phyloP scores from a whole-genome alignment of 257 asterid species.

The Nicotiana obtusifolia region DNA sequence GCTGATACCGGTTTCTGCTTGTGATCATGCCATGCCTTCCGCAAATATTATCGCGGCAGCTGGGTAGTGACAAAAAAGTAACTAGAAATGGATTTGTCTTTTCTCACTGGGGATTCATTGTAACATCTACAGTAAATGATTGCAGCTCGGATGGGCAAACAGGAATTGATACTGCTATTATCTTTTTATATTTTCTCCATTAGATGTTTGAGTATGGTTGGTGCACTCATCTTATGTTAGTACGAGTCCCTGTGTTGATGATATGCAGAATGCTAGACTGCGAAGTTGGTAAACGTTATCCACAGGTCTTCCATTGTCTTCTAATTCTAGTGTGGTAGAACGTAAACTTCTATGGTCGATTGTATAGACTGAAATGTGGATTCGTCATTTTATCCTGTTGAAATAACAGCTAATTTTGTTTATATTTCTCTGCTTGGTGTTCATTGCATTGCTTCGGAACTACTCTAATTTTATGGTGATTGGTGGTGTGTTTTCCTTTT shows the following conservation, averaged over 20 bases:
- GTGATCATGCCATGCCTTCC: constrained; percentile 15
- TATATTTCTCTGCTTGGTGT: background rate
- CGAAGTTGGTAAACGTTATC: background rate
- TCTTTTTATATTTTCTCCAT: constrained; percentile 7
- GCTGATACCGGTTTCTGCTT: constrained; percentile 10
- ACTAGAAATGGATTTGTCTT: constrained; percentile 7
- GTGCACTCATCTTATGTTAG: background rate
- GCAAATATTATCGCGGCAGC: constrained; percentile 36
- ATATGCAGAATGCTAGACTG: constrained; percentile 6
- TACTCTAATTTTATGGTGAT: background rate
- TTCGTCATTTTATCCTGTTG: background rate
- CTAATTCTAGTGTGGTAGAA: constrained; percentile 11
- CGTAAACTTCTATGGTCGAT: background rate
- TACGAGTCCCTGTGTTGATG: background rate
- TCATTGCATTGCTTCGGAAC: background rate
- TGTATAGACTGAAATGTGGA: constrained; percentile 1
- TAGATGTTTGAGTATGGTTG: constrained; percentile 7
- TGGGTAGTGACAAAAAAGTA: constrained; percentile 3
- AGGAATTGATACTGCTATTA: constrained; percentile 15
- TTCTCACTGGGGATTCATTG: constrained; percentile 13
- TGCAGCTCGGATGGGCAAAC: background rate
- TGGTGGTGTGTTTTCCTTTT: background rate
- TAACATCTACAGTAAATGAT: constrained; percentile 17
- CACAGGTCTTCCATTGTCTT: constrained; percentile 8
- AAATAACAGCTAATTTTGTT: background rate